Percentiles rank a stretch among this genome's conserved stretches.
Conservation (phyloP, 1,284 basidiomycete species). For the Porogramme epimiltina region DNA sequence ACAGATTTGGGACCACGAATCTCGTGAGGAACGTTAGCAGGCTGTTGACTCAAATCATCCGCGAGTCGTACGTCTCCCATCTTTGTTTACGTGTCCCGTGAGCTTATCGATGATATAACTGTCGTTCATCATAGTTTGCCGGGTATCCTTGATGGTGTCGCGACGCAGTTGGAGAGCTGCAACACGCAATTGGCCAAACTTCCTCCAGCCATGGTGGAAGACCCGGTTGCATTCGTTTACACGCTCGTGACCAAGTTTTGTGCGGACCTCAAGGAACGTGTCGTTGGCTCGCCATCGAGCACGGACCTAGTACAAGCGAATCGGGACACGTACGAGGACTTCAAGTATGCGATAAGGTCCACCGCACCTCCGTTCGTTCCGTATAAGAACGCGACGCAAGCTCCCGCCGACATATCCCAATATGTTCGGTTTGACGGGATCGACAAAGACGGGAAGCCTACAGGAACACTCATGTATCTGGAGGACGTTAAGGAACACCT, state of each 20-base stretch:
- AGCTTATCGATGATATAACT: neutral
- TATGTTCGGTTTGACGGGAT: constrained; percentile 29
- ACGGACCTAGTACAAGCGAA: constrained; percentile 14
- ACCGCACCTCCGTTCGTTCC: constrained; percentile 43
- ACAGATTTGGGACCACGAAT: constrained; percentile 56
- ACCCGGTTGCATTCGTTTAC: constrained; percentile 49
- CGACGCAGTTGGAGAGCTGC: constrained; percentile 39
- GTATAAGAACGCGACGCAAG: constrained; percentile 9
- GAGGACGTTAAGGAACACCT: constrained; percentile 26
- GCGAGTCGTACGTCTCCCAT: constrained; percentile 12
- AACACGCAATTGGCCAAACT: constrained; percentile 39
- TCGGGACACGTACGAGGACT: constrained; percentile 5
- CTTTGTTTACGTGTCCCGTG: neutral
- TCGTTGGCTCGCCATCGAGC: constrained; percentile 33
- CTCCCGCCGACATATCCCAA: constrained; percentile 13
- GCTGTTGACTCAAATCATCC: constrained; percentile 42
- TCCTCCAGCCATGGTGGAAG: constrained; percentile 40
- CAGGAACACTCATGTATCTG: constrained; percentile 18
- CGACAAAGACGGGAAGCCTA: constrained; percentile 1
- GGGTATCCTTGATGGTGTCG: constrained; percentile 38
- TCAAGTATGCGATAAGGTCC: constrained; percentile 8
- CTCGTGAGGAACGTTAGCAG: constrained; percentile 55
- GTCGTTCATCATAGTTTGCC: constrained; percentile 40
- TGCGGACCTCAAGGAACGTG: constrained; percentile 34
- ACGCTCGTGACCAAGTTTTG: constrained; percentile 49